phyloP scores from a whole-genome alignment of 495 filamentous ascomycete genomes.

The Chaetomium cochliodes region DNA sequence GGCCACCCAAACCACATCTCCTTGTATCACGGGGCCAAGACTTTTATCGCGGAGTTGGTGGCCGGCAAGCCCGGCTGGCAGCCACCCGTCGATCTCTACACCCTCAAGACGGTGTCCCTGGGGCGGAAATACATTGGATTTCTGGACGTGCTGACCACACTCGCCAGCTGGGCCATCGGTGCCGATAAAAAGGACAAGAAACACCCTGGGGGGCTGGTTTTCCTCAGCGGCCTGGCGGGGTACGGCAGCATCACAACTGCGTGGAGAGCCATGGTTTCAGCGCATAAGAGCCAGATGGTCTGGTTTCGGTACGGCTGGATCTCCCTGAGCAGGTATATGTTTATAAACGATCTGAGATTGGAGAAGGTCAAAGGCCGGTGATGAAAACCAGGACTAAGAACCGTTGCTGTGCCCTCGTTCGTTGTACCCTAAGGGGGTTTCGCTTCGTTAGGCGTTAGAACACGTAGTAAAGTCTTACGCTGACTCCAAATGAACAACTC shows the following conservation, averaged over 20 bases:
- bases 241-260: conserved; percentile 57
- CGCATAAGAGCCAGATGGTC: conserved; percentile 92
- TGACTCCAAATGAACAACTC: no score
- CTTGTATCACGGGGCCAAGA: conserved; percentile 75
- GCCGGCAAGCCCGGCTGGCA: conserved; percentile 63
- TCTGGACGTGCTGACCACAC: conserved; percentile 68
- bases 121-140: conserved; percentile 76
- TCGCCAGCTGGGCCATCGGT: conserved; percentile 48
- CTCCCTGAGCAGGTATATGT: conserved; percentile 85
- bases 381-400: not conserved
- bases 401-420: not conserved
- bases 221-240: conserved; percentile 60
- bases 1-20: conserved; percentile 89
- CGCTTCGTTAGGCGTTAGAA: no score
- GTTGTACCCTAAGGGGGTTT: no score
- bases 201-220: conserved; percentile 59
- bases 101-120: conserved; percentile 66
- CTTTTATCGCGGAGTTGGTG: conserved; percentile 64
- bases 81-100: conserved; percentile 78
- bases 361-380: conserved; percentile 44
- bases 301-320: conserved; percentile 99
- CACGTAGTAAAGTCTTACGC: no score
- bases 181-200: conserved; percentile 40
- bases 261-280: conserved; percentile 79
- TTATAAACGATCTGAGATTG: conserved; percentile 81